A percentile compares a stretch with the other conserved stretches of the same genome.
phyloP scores from a whole-genome alignment of 1,139 yeast species.

The Pichia sp. region DNA sequence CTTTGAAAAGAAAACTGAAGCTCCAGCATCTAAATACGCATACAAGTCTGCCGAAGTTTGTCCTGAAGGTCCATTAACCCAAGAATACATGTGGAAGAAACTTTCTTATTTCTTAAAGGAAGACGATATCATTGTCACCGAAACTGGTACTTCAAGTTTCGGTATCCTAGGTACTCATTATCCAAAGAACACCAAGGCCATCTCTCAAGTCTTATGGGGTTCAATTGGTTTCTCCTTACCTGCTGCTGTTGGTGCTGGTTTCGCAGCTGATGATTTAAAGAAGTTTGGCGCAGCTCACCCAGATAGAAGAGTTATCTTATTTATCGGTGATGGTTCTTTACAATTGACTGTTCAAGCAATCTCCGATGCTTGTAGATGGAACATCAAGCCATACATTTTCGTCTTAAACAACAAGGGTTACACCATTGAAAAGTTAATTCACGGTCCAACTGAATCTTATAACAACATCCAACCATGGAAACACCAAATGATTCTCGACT shows the following conservation, averaged over 20 bases:
- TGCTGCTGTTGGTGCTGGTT: constrained; percentile 79
- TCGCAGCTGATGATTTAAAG: constrained; percentile 77
- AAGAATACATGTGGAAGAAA: constrained; percentile 82
- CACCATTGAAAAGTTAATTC: constrained; percentile 87
- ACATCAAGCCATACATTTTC: constrained; percentile 75
- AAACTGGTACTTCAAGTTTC: constrained; percentile 89
- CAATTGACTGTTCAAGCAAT: constrained; percentile 88
- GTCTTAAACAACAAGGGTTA: constrained; percentile 85
- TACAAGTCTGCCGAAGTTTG: constrained; percentile 23
- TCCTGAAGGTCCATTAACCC: constrained; percentile 44
- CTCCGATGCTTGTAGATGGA: constrained; percentile 80
- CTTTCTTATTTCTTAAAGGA: constrained; percentile 71
- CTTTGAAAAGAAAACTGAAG: background rate
- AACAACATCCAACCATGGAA: constrained; percentile 86
- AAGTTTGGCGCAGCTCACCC: constrained; percentile 34
- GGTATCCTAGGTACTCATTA: constrained; percentile 79
- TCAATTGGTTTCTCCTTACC: constrained; percentile 89
- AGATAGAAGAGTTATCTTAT: constrained; percentile 67
- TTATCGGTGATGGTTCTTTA: constrained; percentile 89
- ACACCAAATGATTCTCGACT: constrained; percentile 62
- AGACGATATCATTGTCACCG: constrained; percentile 80
- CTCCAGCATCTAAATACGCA: constrained; percentile 26
- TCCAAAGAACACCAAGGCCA: constrained; percentile 73
- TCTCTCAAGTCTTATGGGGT: constrained; percentile 90
- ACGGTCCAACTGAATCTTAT: constrained; percentile 73